These are phyloP conservation scores for Eucalyptus curtisii DNA, from an alignment of 345 rosid genomes.

Conservation along the genomic window DNA sequence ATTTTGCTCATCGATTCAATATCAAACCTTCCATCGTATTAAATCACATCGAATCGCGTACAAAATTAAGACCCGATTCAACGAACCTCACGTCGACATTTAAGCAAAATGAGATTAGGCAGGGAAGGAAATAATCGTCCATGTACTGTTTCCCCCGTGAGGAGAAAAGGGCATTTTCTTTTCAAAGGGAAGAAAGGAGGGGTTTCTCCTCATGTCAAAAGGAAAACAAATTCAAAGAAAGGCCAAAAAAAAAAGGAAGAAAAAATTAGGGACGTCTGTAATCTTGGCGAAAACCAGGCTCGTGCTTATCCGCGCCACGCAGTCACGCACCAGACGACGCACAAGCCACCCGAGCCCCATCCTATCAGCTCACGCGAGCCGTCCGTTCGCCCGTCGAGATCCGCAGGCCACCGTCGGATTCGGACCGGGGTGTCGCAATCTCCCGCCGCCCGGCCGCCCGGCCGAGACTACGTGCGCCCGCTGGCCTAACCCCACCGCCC, in stretches of 20 bases:
- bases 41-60: fast-evolving
- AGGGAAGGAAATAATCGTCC: background rate
- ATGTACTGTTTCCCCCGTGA: background rate
- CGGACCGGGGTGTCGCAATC: background rate
- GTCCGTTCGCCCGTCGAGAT: background rate
- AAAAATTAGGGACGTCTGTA: background rate
- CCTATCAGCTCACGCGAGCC: background rate
- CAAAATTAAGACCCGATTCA: background rate
- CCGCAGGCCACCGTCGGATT: background rate
- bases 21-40: too few species aligned
- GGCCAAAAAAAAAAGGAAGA: background rate
- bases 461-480: background rate
- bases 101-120: fast-evolving
- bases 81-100: background rate
- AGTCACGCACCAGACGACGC: background rate
- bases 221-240: background rate
- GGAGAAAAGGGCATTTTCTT: background rate
- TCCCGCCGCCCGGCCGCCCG: background rate
- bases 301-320: background rate
- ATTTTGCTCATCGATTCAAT: background rate
- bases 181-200: background rate
- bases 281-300: background rate
- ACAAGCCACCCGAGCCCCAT: background rate
- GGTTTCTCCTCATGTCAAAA: background rate
- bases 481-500: background rate